A percentile compares a stretch with the other conserved stretches of the same genome.
These are phyloP conservation scores for Triangularia verruculosa DNA, from an alignment of 2,329 filamentous ascomycete species.

Conservation along the genomic window DNA sequence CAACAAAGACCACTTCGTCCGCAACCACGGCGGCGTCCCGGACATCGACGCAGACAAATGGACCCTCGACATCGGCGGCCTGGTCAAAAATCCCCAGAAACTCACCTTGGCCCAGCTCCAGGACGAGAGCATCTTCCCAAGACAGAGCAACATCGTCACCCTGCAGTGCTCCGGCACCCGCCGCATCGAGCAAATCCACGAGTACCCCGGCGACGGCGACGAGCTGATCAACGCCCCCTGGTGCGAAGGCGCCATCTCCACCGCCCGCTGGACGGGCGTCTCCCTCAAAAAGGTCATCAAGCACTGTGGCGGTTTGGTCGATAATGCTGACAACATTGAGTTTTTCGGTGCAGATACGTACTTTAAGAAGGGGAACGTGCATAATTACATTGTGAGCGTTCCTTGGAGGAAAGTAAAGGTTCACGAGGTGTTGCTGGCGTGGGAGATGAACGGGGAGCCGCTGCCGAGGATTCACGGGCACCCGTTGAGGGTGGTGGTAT, in stretches of 20 bases:
- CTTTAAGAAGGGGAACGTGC: slow-evolving; percentile 63
- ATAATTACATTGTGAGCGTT: slow-evolving; percentile 66
- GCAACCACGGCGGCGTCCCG: slow-evolving; percentile 71
- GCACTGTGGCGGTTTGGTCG: slow-evolving; percentile 59
- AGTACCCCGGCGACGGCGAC: slow-evolving; percentile 66
- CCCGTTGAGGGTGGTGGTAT: slow-evolving; percentile 59
- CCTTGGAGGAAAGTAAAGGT: slow-evolving; percentile 65
- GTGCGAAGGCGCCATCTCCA: slow-evolving; percentile 67
- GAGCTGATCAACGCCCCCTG: slow-evolving; percentile 55
- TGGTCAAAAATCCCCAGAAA: slow-evolving; percentile 56
- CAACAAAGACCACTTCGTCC: slow-evolving; percentile 56
- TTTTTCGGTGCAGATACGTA: slow-evolving; percentile 71
- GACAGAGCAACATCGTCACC: slow-evolving; percentile 55
- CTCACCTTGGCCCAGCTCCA: slow-evolving; percentile 59
- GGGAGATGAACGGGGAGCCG: slow-evolving; percentile 68
- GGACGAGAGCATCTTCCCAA: slow-evolving; percentile 58
- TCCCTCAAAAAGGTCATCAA: slow-evolving; percentile 69
- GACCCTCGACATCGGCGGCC: slow-evolving; percentile 49
- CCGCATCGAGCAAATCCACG: slow-evolving; percentile 63
- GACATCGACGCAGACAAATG: slow-evolving; percentile 57
- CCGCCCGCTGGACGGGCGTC: slow-evolving; percentile 60
- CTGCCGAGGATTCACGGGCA: slow-evolving; percentile 65
- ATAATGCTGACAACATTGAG: slow-evolving; percentile 59
- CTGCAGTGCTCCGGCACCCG: slow-evolving; percentile 69
- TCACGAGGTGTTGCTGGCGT: slow-evolving; percentile 65